A percentile compares a stretch with the other conserved stretches of the same genome.
Evolutionary conservation across 345 rosid species (phyloP).

Genomic region (Trapa incisa): DNA sequence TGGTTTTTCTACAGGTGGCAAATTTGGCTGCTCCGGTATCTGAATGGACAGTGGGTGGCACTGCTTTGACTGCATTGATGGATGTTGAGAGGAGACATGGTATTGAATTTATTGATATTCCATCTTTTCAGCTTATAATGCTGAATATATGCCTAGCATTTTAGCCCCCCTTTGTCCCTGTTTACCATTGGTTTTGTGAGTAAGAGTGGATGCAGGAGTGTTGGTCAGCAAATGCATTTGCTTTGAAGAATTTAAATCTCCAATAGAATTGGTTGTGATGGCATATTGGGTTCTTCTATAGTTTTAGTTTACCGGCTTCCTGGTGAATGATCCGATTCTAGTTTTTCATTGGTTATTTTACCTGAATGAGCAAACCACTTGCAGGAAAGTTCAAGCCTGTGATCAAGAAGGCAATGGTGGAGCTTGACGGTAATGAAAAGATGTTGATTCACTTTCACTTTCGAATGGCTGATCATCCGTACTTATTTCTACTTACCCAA

Average conservation of each 20-base stretch:
- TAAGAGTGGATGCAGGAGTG: too few species aligned
- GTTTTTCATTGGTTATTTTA: neutral
- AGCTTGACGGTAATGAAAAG: constrained; percentile 60
- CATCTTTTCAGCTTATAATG: too few species aligned
- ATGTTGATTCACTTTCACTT: neutral
- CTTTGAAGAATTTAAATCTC: too few species aligned
- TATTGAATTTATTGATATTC: neutral
- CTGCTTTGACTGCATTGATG: constrained; percentile 60
- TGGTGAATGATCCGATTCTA: neutral
- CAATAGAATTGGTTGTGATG: too few species aligned
- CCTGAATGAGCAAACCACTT: neutral
- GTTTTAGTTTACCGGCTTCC: neutral
- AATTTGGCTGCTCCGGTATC: constrained; percentile 76
- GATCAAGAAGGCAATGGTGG: constrained; percentile 99
- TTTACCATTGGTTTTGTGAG: too few species aligned
- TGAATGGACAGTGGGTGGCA: constrained; percentile 90
- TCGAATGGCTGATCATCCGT: neutral
- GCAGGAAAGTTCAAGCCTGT: constrained; percentile 93
- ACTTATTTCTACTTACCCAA: neutral
- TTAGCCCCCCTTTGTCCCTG: neutral
- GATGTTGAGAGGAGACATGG: constrained; percentile 49
- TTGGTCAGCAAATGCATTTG: too few species aligned
- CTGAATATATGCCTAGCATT: neutral
- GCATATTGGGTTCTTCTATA: too few species aligned
- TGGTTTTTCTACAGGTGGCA: constrained; percentile 58